Evolutionary conservation across 306 rosid species (phyloP).

Genomic region (Geum urbanum): DNA sequence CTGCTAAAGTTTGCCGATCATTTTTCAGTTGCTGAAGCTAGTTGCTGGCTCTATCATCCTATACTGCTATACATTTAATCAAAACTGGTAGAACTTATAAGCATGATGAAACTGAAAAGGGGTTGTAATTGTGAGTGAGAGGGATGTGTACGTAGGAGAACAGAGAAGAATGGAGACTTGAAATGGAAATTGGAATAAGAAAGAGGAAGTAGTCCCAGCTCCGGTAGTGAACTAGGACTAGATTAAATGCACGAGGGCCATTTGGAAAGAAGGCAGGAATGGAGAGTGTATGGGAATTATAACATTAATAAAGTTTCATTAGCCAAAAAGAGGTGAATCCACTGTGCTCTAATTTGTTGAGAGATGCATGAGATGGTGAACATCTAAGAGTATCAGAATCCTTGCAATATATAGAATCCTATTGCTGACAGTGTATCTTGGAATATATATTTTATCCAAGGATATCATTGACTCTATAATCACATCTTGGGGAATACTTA

Average conservation of each 20-base stretch:
- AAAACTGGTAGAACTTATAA: not conserved
- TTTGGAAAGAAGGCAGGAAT: not conserved
- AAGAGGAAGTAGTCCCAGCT: slow-evolving; percentile 1
- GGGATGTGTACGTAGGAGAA: not conserved
- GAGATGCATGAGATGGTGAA: slow-evolving; percentile 12
- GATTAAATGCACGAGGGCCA: not conserved
- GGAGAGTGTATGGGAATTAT: not conserved
- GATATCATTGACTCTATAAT: not conserved
- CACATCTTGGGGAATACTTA: too few relatives aligned
- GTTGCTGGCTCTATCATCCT: not conserved
- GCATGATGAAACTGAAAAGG: not conserved
- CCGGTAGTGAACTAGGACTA: not conserved
- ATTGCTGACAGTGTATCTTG: not conserved
- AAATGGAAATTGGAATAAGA: not conserved
- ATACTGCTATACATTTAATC: not conserved
- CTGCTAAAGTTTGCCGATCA: not conserved
- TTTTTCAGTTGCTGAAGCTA: not conserved
- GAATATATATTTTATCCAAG: not conserved
- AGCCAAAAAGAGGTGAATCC: not conserved
- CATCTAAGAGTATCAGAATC: not conserved
- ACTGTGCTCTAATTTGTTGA: not conserved
- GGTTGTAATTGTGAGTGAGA: not conserved
- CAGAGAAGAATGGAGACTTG: not conserved
- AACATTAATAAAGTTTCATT: too few relatives aligned
- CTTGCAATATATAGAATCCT: not conserved